These are phyloP conservation scores for Amylocarpus encephaloides DNA, from an alignment of 2,329 filamentous ascomycete species.

Conservation along the genomic window DNA sequence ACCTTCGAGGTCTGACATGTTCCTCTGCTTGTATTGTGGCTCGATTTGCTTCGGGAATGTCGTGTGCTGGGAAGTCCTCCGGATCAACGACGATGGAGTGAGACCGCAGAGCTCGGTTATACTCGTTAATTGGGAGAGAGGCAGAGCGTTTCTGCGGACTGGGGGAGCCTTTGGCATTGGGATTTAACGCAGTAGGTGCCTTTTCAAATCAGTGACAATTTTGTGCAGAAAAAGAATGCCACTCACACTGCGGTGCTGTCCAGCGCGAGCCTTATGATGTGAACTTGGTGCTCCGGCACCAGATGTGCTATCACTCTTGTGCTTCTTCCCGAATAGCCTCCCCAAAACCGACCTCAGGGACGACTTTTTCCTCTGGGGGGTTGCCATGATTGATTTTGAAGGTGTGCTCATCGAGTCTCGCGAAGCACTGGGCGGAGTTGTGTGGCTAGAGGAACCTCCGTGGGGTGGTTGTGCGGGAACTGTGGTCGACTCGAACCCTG, in stretches of 20 bases:
- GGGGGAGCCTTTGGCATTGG: conserved; percentile 32
- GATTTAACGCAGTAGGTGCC: conserved; percentile 34
- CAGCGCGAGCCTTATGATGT: conserved; percentile 12
- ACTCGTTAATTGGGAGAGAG: conserved; percentile 55
- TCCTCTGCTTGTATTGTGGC: conserved; percentile 42
- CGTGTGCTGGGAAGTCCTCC: conserved; percentile 46
- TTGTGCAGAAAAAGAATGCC: not conserved
- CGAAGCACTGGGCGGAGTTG: conserved; percentile 31
- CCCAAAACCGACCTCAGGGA: conserved; percentile 49
- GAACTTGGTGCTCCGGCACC: conserved; percentile 8
- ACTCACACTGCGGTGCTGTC: conserved; percentile 47
- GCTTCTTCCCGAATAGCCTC: conserved; percentile 53
- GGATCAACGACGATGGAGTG: conserved; percentile 48
- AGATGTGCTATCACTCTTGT: conserved; percentile 35
- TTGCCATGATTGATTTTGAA: conserved; percentile 32
- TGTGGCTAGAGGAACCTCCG: conserved; percentile 8
- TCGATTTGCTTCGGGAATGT: conserved; percentile 36
- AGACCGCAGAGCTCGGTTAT: conserved; percentile 53
- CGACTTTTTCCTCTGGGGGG: conserved; percentile 50
- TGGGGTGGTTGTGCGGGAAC: conserved; percentile 14
- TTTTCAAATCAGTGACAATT: conserved; percentile 7
- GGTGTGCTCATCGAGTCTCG: conserved; percentile 45
- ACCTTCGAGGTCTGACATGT: conserved; percentile 35
- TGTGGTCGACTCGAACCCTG: conserved; percentile 3
- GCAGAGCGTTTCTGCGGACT: conserved; percentile 45